These are phyloP conservation scores for Zygosaccharomyces bisporus DNA, from an alignment of 805 yeast species.

Conservation along the genomic window DNA sequence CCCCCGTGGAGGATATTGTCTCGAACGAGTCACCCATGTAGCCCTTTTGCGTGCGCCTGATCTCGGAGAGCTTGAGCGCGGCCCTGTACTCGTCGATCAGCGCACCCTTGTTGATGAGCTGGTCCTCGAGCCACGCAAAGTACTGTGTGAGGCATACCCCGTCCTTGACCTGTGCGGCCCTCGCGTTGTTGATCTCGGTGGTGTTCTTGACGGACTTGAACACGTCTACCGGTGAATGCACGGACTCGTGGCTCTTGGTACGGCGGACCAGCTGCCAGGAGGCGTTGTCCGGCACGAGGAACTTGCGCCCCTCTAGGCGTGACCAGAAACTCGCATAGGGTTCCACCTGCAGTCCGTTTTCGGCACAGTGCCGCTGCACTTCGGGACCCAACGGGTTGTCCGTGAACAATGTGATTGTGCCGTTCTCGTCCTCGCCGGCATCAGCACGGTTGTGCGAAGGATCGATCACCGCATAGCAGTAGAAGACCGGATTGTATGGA, in stretches of 20 bases:
- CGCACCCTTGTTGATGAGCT: conserved; percentile 41
- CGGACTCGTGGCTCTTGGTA: conserved; percentile 41
- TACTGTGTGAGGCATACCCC: conserved; percentile 72
- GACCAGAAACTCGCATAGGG: conserved; percentile 58
- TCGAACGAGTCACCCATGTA: conserved; percentile 71
- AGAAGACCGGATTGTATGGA: conserved; percentile 83
- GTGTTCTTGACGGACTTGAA: conserved; percentile 74
- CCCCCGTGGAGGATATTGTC: conserved; percentile 71
- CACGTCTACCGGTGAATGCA: conserved; percentile 58
- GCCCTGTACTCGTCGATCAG: conserved; percentile 63
- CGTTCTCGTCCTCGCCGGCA: conserved; percentile 36
- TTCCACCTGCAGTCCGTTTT: conserved; percentile 45
- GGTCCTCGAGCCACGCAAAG: conserved; percentile 77
- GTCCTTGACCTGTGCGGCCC: conserved; percentile 75
- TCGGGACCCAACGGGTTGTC: conserved; percentile 43
- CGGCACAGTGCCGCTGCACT: conserved; percentile 38
- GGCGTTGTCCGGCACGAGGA: conserved; percentile 53
- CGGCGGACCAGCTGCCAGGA: conserved; percentile 67
- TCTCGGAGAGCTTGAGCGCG: conserved; percentile 52
- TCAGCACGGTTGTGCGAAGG: not conserved
- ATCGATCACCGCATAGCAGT: conserved; percentile 46
- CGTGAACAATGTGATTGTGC: conserved; percentile 49
- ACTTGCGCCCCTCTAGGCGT: conserved; percentile 42
- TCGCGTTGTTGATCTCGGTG: conserved; percentile 68
- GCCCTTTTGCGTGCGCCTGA: conserved; percentile 51